Base-by-base conservation (phyloP, 495 filamentous ascomycete genomes). In the Cairneyella variabilis region DNA sequence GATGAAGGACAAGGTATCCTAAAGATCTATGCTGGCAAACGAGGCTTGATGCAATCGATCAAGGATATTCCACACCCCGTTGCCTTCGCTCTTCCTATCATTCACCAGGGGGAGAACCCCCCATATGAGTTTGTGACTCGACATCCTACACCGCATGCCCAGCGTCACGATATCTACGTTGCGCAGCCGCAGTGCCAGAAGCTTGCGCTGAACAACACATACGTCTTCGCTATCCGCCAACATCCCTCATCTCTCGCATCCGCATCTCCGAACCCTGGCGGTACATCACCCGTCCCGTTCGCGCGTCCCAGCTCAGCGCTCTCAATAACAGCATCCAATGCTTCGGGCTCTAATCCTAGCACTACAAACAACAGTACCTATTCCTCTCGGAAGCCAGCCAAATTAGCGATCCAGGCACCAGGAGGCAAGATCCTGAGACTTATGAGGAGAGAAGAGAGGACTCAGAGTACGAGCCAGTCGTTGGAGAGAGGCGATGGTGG, bases 161-260 rank as follows among this genome's bases (percentile, higher is more conserved):
- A 95, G 62, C 83, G 93, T 18, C 92, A 99, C 67, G 93, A 97
- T 59, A 80, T 99, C 57, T 99, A 99, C 69, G 86, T 99, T 61
- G 88, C 86, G 27, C 91, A 96, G 60, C 93, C 95, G 0, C 95
- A 97, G 67, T 97, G 93, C 64, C 76, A 85, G 32, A 79, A 80
- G 18, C 73, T 99, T 10, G 91, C 89, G 8, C 69, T 95, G 37
- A 96, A 96, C 71, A 97, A 97, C 64, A 99, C 93, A 6, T 99
- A 96, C 64, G 92, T 99, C 21, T 99, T 99, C 64, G 84, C 86
- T 46, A 86, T 97, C 43, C 87, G 93, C 23, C 93, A 99, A 63
- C 91, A 97, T 64, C 88, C 91, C 0, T 86, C 90, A 30, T 83
- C 84, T 0, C 66, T 74, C 3, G 64, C 69, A 23, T 56, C 67